Evolutionary conservation across 2,329 filamentous ascomycete genomes (phyloP), one percentile per base, ranked within the genome.

Genomic region (Aspergillus nomiae): DNA sequence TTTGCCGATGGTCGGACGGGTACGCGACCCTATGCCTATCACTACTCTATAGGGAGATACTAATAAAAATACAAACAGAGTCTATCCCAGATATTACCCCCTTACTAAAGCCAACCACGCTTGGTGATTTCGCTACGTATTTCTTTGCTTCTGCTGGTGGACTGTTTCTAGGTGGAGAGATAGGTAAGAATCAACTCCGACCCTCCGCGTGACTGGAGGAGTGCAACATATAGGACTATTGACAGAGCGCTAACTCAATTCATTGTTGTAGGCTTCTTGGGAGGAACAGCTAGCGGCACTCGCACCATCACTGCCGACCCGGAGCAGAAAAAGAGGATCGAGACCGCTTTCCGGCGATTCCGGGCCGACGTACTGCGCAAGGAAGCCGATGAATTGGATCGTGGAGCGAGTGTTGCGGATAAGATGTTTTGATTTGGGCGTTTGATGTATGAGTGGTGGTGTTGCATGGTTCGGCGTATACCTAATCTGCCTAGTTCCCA

Each of bases 111-210:
- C 89, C 88, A 0, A 86, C 84, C 2, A 79, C 79, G 0, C 70
- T 85, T 56, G 87, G 87, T 16, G 89, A 91, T 65, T 72, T 87
- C 32, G 84, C 86, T 4, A 86, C 89, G 0, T 90, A 88, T 70
- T 84, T 85, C 64, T 85, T 90, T 70, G 87, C 90, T 54, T 83
- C 84, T 0, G 71, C 85, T 0, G 88, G 87, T 16, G 88, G 88
- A 0, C 72, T 90, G 6, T 87, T 91, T 64, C 66, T 91, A 7
- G 88, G 88, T 9, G 88, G 89, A 9, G 89, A 91, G 76, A 76
- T 83, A 14, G 75, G 73, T 73, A 70, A 19, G 50, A 34, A 1
- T 19, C 55, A 4, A 1, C n/a, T 41, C 2, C 5, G n/a, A 14
- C 30, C 9, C 4, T 8, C 12, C 1, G 4, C 8, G 24, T 45